Evolutionary conservation across 2,329 filamentous ascomycete species (phyloP), one percentile per base, ranked within the genome.

Genomic region (Pyrenophora seminiperda): DNA sequence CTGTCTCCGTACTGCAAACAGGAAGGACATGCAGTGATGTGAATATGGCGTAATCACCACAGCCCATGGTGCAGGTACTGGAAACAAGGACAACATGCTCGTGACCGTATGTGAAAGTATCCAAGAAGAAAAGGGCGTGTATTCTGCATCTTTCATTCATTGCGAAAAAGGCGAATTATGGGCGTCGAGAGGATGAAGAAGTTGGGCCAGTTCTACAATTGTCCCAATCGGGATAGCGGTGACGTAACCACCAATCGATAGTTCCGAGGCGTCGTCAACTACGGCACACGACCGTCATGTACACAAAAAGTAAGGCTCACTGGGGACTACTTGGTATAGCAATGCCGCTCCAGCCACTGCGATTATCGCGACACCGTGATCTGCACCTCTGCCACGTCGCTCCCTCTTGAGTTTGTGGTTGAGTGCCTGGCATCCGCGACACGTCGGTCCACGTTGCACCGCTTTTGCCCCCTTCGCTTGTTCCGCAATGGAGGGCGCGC

Each of bases 401-500:
- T 42, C 19, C 43, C 44, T 43, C 37, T 27, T 38, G 39, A 32
- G 24, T n/a, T n/a, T n/a, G n/a, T n/a, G n/a, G n/a, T 18, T 20
- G 19, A n/a, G 11, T 27, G 32, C 38, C 19, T 46, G 40, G 41
- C 41, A 47, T 41, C 32, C 14, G 31, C 33, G 27, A 10, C 37
- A 31, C 13, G 13, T 27, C 19, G 32, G 10, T 36, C 27, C 31
- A 40, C 41, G 34, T 33, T 45, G 41, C 20, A 45, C 34, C 38
- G n/a, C n/a, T n/a, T 47, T 46, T 29, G n/a, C 24, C 38, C 38
- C 15, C 44, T 32, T 17, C 43, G 40, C 50, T 44, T 38, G n/a
- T 48, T 44, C 40, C 45, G 53, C 53, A 24, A 73, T 73, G 68
- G 65, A 66, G 20, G 56, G 50, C 53, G 53, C 61, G 47, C 50